phyloP scores from a whole-genome alignment of 768 basidiomycete genomes.

The Leccinum subgranulosum region DNA sequence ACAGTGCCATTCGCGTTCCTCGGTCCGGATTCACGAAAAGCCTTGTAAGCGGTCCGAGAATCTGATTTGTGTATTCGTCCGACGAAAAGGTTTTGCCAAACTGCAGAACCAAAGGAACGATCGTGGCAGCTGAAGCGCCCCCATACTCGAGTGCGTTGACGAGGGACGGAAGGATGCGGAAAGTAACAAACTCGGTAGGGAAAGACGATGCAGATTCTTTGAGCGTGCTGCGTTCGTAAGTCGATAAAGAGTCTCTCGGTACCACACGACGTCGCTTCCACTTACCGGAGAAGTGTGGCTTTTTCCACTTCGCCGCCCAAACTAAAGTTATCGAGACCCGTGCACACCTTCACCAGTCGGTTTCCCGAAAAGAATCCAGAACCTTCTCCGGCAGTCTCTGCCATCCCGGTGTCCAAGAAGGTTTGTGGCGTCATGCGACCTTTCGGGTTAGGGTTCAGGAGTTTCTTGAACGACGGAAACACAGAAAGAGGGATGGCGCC shows the following conservation, averaged over 20 bases:
- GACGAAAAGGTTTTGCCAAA: slow-evolving; percentile 70
- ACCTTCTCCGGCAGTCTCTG: slow-evolving; percentile 51
- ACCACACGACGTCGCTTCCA: neutral
- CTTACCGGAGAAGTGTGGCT: slow-evolving; percentile 61
- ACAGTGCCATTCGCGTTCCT: slow-evolving; percentile 88
- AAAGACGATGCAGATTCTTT: slow-evolving; percentile 79
- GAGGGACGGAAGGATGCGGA: slow-evolving; percentile 86
- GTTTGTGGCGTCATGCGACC: slow-evolving; percentile 69
- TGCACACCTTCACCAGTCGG: slow-evolving; percentile 78
- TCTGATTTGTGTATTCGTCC: slow-evolving; percentile 63
- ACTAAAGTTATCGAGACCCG: slow-evolving; percentile 81
- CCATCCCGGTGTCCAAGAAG: slow-evolving; percentile 81
- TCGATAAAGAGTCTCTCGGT: neutral
- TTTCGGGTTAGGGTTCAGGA: slow-evolving; percentile 87
- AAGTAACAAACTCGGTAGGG: slow-evolving; percentile 80
- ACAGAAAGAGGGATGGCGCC: slow-evolving; percentile 72
- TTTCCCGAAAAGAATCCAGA: slow-evolving; percentile 83
- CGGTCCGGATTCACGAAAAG: slow-evolving; percentile 89
- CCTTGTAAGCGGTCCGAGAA: slow-evolving; percentile 78
- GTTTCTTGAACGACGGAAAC: slow-evolving; percentile 80
- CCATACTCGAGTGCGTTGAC: slow-evolving; percentile 75
- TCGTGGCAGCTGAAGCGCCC: slow-evolving; percentile 68
- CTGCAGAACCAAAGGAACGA: slow-evolving; percentile 81
- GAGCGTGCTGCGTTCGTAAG: slow-evolving; percentile 51
- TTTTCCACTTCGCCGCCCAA: slow-evolving; percentile 83